Evolutionary conservation across 2,329 filamentous ascomycete genomes (phyloP).

Genomic region (Xylogone sp.): DNA sequence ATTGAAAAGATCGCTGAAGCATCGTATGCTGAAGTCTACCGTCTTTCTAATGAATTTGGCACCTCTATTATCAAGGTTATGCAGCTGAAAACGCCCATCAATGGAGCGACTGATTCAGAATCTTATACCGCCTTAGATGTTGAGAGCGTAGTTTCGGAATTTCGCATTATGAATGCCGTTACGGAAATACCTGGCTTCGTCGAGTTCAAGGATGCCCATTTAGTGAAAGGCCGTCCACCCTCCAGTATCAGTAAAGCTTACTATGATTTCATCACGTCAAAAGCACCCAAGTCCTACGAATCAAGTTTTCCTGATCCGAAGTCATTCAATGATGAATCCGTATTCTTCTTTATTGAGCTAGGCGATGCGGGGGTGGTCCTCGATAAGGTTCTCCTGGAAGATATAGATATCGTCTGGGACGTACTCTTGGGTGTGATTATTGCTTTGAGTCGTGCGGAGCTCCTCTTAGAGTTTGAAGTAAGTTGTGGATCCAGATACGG

Average conservation of each 20-base stretch:
- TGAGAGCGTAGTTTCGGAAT: conserved; percentile 53
- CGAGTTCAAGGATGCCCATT: conserved; percentile 60
- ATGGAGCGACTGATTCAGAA: conserved; percentile 15
- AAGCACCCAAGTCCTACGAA: conserved; percentile 39
- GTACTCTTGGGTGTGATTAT: conserved; percentile 58
- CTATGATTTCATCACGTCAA: conserved; percentile 38
- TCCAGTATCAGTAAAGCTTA: conserved; percentile 55
- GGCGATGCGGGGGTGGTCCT: conserved; percentile 59
- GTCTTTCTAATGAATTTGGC: conserved; percentile 53
- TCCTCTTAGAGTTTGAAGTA: conserved; percentile 57
- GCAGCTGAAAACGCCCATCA: conserved; percentile 51
- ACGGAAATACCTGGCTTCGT: conserved; percentile 63
- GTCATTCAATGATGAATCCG: conserved; percentile 53
- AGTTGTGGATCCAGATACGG: conserved; percentile 6
- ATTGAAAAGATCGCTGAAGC: conserved; percentile 65
- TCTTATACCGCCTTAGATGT: conserved; percentile 18
- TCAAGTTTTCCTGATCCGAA: conserved; percentile 57
- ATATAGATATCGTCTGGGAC: conserved; percentile 55
- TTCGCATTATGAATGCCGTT: conserved; percentile 60
- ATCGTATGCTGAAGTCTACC: conserved; percentile 64
- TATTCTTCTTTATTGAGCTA: conserved; percentile 59
- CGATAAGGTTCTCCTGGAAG: conserved; percentile 51
- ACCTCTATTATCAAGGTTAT: conserved; percentile 65
- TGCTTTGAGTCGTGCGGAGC: conserved; percentile 56
- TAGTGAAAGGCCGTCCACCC: conserved; percentile 53